A percentile compares a stretch with the other conserved stretches of the same genome.
These are phyloP conservation scores for Mrakiaceae sp. DNA, from an alignment of 1,284 basidiomycete genomes.

Conservation along the genomic window DNA sequence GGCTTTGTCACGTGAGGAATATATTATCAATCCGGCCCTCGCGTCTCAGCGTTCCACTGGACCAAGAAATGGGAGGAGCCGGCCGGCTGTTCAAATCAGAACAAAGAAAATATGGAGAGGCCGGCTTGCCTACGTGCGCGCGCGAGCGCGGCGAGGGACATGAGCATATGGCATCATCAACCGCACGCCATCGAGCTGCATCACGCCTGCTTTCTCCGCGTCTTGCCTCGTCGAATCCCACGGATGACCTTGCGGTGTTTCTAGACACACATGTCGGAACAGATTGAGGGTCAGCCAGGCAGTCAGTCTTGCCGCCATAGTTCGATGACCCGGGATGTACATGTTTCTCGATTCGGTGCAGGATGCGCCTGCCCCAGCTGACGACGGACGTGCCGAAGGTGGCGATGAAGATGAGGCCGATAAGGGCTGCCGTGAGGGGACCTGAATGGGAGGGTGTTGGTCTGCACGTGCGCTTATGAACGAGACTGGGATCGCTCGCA, in stretches of 20 bases:
- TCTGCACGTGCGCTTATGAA: neutral
- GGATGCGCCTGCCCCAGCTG: neutral
- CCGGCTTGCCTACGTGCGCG: too few species aligned
- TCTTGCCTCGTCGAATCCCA: too few species aligned
- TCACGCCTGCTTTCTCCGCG: too few species aligned
- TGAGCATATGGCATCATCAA: too few species aligned
- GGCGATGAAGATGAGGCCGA: neutral
- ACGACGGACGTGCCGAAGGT: conserved; percentile 4
- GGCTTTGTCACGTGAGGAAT: too few species aligned
- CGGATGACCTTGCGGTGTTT: conserved; percentile 6
- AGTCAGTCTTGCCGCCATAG: neutral
- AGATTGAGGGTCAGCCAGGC: neutral
- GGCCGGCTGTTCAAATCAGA: too few species aligned
- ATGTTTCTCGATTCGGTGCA: neutral
- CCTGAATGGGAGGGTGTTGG: neutral
- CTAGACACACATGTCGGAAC: neutral
- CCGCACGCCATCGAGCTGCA: too few species aligned
- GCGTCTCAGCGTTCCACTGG: too few species aligned
- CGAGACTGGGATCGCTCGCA: neutral
- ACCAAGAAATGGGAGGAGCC: too few species aligned
- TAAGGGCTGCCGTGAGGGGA: neutral
- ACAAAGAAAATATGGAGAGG: too few species aligned
- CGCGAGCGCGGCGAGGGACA: too few species aligned
- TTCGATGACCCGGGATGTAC: neutral
- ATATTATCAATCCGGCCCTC: too few species aligned